Evolutionary conservation across 164 flowering plant genomes (phyloP), one percentile per base, ranked within the genome.

Genomic region (Malania oleifera): DNA sequence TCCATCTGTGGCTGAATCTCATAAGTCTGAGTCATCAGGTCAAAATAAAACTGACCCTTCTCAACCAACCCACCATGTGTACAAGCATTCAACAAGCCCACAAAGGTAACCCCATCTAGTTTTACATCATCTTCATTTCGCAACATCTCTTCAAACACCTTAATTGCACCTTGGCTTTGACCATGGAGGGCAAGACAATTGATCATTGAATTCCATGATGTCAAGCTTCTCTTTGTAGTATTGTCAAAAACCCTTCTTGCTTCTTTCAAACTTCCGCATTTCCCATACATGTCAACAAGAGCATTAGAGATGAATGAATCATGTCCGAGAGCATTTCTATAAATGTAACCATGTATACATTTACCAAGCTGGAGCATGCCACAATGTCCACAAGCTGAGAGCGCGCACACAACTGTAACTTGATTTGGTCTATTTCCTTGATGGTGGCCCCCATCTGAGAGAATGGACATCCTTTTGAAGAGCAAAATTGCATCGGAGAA

Each of bases 211-310:
- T 81, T 83, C 87, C 89, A 86, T 0, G 79, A 61, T 2, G 77
- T 78, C 64, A 78, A 65, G 62, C 73, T 70, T 61, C 59, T 70
- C 28, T 63, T 59, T 0, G 38, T n/a, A 24, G 66, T 68, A 63
- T 15, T 51, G 20, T 75, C 75, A 61, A 85, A 86, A 50, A 77
- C 66, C 38, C 44, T 55, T 53, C 70, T 71, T 46, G 92, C 80
- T 35, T 70, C 73, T 17, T 54, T 63, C 38, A 86, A 71, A 68
- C 69, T 73, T 17, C 92, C 92, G 60, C 89, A 85, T 64, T 81
- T 85, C 25, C 83, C 89, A 65, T 83, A 85, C 86, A 85, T 75
- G 57, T 85, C 92, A 2, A 83, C 59, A 51, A 85, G 64, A 45
- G 76, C 80, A 65, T 78, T 85, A 1, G 59, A 67, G 29, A 79